Evolutionary conservation across 2,329 filamentous ascomycete genomes (phyloP).

Genomic region (Colletotrichum cuscutae): DNA sequence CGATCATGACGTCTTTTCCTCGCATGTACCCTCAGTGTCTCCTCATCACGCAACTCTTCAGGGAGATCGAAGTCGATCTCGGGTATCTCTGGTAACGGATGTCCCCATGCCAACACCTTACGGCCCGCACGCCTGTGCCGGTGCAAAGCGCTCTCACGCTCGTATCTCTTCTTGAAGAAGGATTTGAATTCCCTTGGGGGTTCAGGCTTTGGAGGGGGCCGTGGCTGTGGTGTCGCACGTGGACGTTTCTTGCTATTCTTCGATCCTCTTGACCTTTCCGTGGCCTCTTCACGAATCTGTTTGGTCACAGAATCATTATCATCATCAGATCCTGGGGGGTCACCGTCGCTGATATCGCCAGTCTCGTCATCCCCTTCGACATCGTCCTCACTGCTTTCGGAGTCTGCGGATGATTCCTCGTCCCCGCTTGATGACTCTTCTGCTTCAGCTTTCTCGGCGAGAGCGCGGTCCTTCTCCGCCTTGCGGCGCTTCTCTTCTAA

Average conservation of each 20-base stretch:
- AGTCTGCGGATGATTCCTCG: constrained; percentile 32
- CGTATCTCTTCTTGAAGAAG: constrained; percentile 84
- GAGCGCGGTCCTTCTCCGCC: constrained; percentile 76
- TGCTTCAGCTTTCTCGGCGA: constrained; percentile 58
- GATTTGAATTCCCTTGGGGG: constrained; percentile 78
- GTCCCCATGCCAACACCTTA: constrained; percentile 82
- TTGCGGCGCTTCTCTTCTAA: constrained; percentile 89
- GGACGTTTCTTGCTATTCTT: constrained; percentile 45
- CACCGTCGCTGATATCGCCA: constrained; percentile 39
- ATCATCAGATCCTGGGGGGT: constrained; percentile 67
- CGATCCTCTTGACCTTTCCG: constrained; percentile 59
- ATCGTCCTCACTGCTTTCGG: constrained; percentile 48
- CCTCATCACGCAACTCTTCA: constrained; percentile 67
- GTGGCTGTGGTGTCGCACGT: constrained; percentile 37
- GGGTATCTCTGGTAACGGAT: constrained; percentile 77
- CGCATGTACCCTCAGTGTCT: constrained; percentile 67
- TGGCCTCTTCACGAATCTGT: constrained; percentile 80
- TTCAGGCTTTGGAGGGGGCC: constrained; percentile 45
- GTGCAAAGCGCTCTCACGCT: constrained; percentile 83
- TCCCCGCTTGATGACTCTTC: constrained; percentile 33
- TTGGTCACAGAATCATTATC: constrained; percentile 77
- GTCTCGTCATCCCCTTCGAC: constrained; percentile 43
- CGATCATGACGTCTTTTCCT: constrained; percentile 71
- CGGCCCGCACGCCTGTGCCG: constrained; percentile 76
- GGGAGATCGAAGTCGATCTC: constrained; percentile 82